These are phyloP conservation scores for Castanea sativa DNA, from an alignment of 306 rosid genomes.

Conservation along the genomic window DNA sequence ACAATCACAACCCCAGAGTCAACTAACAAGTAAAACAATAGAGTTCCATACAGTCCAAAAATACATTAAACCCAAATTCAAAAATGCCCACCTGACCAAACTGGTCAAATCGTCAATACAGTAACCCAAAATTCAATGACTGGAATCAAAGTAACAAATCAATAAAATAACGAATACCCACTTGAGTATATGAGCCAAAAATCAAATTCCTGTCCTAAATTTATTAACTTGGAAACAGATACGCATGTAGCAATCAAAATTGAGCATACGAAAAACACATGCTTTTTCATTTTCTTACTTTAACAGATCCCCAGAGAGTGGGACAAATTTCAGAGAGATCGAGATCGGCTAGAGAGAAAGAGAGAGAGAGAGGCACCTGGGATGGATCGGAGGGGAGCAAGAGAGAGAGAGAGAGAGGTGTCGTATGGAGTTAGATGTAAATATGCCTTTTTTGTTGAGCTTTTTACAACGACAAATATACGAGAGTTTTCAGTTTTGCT, in stretches of 20 bases:
- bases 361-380: neutral
- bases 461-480: too few relatives aligned
- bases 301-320: neutral
- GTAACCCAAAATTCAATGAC: neutral
- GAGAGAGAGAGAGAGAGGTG: neutral
- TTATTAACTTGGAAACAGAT: neutral
- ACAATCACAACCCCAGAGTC: neutral
- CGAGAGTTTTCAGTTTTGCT: too few relatives aligned
- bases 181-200: neutral
- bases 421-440: neutral
- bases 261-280: neutral
- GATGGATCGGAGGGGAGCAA: neutral
- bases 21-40: neutral
- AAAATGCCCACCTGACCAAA: neutral
- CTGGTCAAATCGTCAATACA: neutral
- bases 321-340: conserved; percentile 1
- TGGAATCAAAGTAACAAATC: neutral
- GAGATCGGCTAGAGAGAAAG: conserved; percentile 6
- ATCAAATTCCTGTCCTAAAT: neutral
- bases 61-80: neutral
- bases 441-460: neutral
- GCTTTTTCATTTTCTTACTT: neutral
- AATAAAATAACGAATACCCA: neutral
- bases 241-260: neutral
- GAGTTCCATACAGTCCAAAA: neutral